A percentile compares a stretch with the other conserved stretches of the same genome.
Evolutionary conservation across 176 grass and related monocot genomes (phyloP).

Genomic region (Paspalum notatum): DNA sequence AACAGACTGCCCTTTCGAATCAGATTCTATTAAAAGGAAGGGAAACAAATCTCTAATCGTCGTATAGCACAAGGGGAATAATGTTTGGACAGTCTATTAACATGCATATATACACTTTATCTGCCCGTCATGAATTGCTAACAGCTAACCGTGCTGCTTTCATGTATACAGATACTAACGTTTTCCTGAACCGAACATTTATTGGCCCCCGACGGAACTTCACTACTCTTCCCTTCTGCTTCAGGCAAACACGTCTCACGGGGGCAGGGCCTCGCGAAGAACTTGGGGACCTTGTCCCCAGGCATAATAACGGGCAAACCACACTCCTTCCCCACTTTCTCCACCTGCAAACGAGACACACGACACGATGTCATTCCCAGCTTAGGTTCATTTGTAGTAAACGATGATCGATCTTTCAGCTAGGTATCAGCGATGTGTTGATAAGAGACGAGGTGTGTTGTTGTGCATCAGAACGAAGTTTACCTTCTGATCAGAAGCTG

Average conservation of each 20-base stretch:
- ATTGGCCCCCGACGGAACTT: constrained; percentile 23
- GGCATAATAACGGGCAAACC: constrained; percentile 91
- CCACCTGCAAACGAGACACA: constrained; percentile 37
- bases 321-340: constrained; percentile 51
- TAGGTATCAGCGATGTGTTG: neutral
- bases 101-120: constrained; percentile 36
- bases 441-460: neutral
- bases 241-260: constrained; percentile 33
- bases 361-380: constrained; percentile 8
- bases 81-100: constrained; percentile 4
- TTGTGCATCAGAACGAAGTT: neutral
- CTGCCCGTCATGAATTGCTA: constrained; percentile 14
- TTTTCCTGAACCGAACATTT: constrained; percentile 18
- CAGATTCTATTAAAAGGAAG: too few relatives aligned
- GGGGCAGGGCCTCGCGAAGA: constrained; percentile 87
- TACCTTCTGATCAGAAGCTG: constrained; percentile 52
- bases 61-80: neutral
- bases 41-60: too few relatives aligned
- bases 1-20: neutral
- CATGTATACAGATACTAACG: constrained; percentile 26
- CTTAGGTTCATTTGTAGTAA: neutral
- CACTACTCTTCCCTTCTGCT: neutral
- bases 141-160: constrained; percentile 1
- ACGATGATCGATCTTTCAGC: neutral
- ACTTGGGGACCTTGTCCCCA: constrained; percentile 75